phyloP scores from a whole-genome alignment of 148 eudicot species.

The Rhododendron williamsianum region DNA sequence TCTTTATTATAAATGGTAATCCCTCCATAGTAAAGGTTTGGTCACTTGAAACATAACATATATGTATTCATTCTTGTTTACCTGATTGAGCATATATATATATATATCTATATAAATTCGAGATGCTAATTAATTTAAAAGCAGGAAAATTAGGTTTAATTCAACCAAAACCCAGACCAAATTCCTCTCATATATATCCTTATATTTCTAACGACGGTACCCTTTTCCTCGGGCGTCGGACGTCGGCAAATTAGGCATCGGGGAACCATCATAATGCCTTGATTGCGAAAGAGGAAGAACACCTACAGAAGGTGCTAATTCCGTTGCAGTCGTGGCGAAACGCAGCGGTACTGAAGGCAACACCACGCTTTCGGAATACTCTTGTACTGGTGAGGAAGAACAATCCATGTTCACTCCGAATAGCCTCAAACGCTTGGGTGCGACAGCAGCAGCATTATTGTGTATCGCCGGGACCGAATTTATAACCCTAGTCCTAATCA shows the following conservation, averaged over 20 bases:
- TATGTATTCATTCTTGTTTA: neutral
- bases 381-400: slow-evolving; percentile 6
- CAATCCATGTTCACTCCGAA: slow-evolving; percentile 99
- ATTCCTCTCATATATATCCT: neutral
- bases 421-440: slow-evolving; percentile 73
- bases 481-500: slow-evolving; percentile 24
- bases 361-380: neutral
- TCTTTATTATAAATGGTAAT: neutral
- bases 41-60: neutral
- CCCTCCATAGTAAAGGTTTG: neutral
- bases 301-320: neutral
- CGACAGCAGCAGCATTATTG: slow-evolving; percentile 38
- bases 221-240: neutral
- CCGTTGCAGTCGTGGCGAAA: neutral
- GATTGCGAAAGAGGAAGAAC: slow-evolving; percentile 18
- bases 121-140: neutral
- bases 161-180: neutral
- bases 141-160: neutral
- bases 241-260: neutral
- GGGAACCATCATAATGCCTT: slow-evolving; percentile 24
- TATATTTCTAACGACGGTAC: neutral
- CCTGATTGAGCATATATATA: neutral
- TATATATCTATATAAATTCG: neutral
- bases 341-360: neutral
- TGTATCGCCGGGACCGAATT: slow-evolving; percentile 73